Conservation (phyloP, 1,139 yeast genomes). For the Kazachstania sp. region DNA sequence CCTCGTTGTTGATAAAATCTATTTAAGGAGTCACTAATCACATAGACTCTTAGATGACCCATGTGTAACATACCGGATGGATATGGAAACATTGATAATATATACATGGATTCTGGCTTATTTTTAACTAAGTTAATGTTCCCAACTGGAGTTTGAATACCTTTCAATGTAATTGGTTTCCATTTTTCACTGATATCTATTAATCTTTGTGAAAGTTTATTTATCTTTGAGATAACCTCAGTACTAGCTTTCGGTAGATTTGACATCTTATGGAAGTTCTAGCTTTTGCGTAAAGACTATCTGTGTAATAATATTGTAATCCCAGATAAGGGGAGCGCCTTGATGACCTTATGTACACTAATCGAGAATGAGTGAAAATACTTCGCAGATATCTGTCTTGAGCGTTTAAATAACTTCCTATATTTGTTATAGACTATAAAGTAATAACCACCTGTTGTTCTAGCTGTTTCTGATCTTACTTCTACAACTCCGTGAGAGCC, state of each 20-base stretch:
- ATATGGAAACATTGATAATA: constrained; percentile 87
- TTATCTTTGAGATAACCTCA: constrained; percentile 8
- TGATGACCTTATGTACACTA: too few relatives aligned
- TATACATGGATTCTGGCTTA: constrained; percentile 34
- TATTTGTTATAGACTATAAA: too few relatives aligned
- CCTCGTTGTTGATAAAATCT: constrained; percentile 74
- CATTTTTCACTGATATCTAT: constrained; percentile 23
- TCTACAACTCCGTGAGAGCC: too few relatives aligned
- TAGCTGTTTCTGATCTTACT: too few relatives aligned
- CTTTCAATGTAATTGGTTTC: constrained; percentile 20
- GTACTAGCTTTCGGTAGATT: constrained; percentile 4
- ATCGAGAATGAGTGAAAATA: too few relatives aligned
- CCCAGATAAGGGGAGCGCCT: too few relatives aligned
- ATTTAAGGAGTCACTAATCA: constrained; percentile 78
- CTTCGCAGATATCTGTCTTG: too few relatives aligned
- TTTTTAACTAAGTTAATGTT: constrained; percentile 2
- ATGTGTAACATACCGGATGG: constrained; percentile 89
- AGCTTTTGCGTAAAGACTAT: not conserved
- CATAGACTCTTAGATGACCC: constrained; percentile 89
- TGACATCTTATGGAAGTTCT: not conserved
- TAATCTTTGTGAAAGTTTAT: constrained; percentile 7
- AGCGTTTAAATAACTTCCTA: too few relatives aligned
- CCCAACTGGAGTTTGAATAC: constrained; percentile 9
- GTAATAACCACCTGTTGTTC: too few relatives aligned
- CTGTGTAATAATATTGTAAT: too few relatives aligned